These are phyloP conservation scores for Podospora anserina DNA, from an alignment of 495 filamentous ascomycete genomes.

Conservation along the genomic window DNA sequence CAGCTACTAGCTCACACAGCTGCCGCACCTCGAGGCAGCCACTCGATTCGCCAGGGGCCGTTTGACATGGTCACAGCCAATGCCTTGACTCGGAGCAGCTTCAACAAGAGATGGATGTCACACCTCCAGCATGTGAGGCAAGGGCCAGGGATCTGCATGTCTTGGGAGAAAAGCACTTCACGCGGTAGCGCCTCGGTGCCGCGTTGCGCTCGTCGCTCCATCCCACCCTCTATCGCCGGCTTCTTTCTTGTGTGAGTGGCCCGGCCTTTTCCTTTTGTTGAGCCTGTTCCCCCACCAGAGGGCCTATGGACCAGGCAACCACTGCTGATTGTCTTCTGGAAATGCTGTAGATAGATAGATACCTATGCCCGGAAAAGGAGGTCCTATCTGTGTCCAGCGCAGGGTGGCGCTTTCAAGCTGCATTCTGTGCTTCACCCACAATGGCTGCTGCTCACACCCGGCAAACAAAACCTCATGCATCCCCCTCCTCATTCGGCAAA, in stretches of 20 bases:
- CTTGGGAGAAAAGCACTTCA: conserved; percentile 34
- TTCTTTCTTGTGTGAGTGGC: conserved; percentile 9
- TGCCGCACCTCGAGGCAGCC: neutral
- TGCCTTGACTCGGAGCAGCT: neutral
- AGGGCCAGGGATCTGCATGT: conserved; percentile 28
- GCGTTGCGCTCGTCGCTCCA: conserved; percentile 21
- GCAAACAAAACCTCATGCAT: conserved; percentile 9
- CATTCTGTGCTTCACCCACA: neutral
- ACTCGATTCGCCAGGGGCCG: neutral
- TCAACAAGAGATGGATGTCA: neutral
- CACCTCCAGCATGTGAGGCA: conserved; percentile 7
- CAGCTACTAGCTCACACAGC: neutral
- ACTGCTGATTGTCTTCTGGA: neutral
- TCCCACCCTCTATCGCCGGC: conserved; percentile 20
- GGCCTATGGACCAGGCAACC: conserved; percentile 25
- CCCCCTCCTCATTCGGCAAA: conserved; percentile 22
- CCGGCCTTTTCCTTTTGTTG: conserved; percentile 19
- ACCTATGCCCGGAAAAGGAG: neutral
- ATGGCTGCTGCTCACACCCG: conserved; percentile 7
- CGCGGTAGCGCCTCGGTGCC: conserved; percentile 30
- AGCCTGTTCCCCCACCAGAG: conserved; percentile 1
- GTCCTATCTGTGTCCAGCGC: neutral
- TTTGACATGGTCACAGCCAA: neutral
- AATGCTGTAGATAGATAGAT: conserved; percentile 15
- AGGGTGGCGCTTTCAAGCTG: conserved; percentile 11